Evolutionary conservation across 2,329 filamentous ascomycete species (phyloP), one percentile per base, ranked within the genome.

Genomic region (Aspergillus sp.): DNA sequence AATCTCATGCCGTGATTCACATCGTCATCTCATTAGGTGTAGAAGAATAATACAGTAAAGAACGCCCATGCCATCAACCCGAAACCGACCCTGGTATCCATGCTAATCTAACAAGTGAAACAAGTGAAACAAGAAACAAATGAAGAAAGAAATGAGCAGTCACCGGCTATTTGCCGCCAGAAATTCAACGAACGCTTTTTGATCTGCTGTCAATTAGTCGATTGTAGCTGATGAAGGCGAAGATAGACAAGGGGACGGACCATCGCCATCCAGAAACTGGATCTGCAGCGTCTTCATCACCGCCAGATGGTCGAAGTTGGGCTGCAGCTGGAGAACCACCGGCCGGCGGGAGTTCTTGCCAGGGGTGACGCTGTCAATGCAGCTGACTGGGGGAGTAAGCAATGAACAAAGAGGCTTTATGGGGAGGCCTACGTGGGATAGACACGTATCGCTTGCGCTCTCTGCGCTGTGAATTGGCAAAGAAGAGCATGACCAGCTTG

Each of bases 401-500:
- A 19, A 33, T 22, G 22, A 7, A 33, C 48, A 56, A 5, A 19
- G 5, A 7, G 3, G 3, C n/a, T 2, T 5, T 5, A 15, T n/a
- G 15, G 11, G n/a, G 13, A 20, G 5, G 54, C 69, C 58, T 63
- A 76, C 74, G 51, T 8, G 75, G 74, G 44, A 78, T 68, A 1
- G 73, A 75, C 6, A 77, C 67, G 51, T 78, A 78, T 61, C 72
- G 68, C 55, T 77, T 78, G 9, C 70, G 63, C 41, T 75, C 73
- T 30, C 67, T 72, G 8, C 75, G 71, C 44, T 77, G 75, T 0
- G 75, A 77, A 61, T 78, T 78, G 5, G 75, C 73, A 59, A 78
- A 77, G 53, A 72, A 76, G 3, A 77, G 37, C 49, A 77, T 68
- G 1, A 73, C 69, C 13, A 70, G 67, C 54, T 67, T 70, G 34